phyloP scores from a whole-genome alignment of 1,139 yeast genomes.

The Lodderomyces orthopsilosis region DNA sequence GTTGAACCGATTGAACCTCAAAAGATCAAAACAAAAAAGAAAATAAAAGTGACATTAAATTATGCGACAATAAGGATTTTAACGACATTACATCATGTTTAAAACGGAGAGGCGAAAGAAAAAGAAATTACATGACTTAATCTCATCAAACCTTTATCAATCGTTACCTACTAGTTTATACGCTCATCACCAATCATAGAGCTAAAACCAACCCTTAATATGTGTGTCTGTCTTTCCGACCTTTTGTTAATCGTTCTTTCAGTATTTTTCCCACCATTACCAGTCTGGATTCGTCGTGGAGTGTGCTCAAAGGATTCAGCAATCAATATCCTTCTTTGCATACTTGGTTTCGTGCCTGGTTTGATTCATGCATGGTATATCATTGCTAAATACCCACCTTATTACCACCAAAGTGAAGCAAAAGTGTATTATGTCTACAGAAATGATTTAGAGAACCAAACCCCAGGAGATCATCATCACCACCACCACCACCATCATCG shows the following conservation, averaged over 20 bases:
- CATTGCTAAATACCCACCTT: slow-evolving; percentile 48
- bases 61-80: neutral
- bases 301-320: slow-evolving; percentile 59
- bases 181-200: too few relatives aligned
- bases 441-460: slow-evolving; percentile 32
- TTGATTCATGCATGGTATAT: slow-evolving; percentile 65
- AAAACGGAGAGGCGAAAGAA: neutral
- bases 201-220: too few relatives aligned
- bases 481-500: slow-evolving; percentile 15
- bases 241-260: slow-evolving; percentile 57
- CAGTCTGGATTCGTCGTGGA: slow-evolving; percentile 69
- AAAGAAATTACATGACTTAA: neutral
- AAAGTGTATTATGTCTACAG: slow-evolving; percentile 34
- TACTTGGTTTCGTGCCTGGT: slow-evolving; percentile 68
- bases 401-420: slow-evolving; percentile 13
- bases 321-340: slow-evolving; percentile 55
- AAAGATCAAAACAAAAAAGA: neutral
- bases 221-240: slow-evolving; percentile 39
- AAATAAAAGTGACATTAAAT: neutral
- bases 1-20: neutral
- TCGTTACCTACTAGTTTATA: too few relatives aligned
- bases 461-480: slow-evolving; percentile 17
- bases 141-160: neutral
- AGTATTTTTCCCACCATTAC: slow-evolving; percentile 66
- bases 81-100: neutral